Conservation (phyloP, 148 eudicot species). For the Persicaria maculosa region DNA sequence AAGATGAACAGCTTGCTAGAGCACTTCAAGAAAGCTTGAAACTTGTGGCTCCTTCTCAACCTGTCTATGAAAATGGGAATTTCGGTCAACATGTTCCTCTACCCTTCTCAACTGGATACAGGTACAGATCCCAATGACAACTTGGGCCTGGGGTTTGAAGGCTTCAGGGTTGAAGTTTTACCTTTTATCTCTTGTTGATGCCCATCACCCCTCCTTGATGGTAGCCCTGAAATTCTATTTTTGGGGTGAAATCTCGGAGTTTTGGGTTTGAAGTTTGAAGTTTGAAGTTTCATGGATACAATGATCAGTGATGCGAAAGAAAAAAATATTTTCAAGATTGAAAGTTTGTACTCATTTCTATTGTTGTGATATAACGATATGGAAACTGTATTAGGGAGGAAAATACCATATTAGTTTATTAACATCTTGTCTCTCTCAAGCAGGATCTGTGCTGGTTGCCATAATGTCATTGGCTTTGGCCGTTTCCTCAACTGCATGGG, state of each 20-base stretch:
- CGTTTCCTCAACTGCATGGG: constrained; percentile 70
- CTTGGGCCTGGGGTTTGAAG: neutral
- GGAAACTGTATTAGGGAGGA: neutral
- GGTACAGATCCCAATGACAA: constrained; percentile 27
- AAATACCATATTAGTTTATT: neutral
- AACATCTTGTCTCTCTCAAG: constrained; percentile 11
- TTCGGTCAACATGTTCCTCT: constrained; percentile 44
- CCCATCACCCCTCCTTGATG: too few species aligned
- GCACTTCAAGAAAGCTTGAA: constrained; percentile 64
- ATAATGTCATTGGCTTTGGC: constrained; percentile 58
- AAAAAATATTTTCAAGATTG: too few species aligned
- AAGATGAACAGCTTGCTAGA: constrained; percentile 70
- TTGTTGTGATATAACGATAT: neutral
- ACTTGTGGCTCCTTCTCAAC: constrained; percentile 27
- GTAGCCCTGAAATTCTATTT: too few species aligned
- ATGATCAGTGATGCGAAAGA: too few species aligned
- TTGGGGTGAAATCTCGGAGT: neutral
- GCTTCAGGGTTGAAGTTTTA: neutral
- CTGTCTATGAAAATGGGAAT: constrained; percentile 29
- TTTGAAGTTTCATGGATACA: neutral
- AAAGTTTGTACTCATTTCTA: neutral
- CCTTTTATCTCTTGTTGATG: neutral
- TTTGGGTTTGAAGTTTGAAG: neutral
- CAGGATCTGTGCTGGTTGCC: constrained; percentile 80
- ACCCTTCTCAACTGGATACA: constrained; percentile 54